phyloP scores from a whole-genome alignment of 768 basidiomycete genomes.

The Tricholoma flavovirens region DNA sequence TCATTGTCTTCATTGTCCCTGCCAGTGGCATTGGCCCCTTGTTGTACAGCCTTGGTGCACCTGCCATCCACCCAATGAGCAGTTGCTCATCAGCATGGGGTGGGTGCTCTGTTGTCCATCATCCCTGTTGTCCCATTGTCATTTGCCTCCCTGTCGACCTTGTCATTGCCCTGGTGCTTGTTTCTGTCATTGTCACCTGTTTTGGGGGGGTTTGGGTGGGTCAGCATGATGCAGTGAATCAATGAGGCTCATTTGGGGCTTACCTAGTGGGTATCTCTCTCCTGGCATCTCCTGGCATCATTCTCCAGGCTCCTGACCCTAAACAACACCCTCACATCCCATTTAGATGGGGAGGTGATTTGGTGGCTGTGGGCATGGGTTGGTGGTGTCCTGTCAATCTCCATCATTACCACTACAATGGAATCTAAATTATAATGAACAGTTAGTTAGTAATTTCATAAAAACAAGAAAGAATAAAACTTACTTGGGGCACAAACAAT shows the following conservation, averaged over 20 bases:
- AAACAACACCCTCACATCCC: background rate
- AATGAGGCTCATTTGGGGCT: background rate
- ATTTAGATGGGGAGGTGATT: background rate
- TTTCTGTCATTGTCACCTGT: background rate
- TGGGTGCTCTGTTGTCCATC: too few relatives aligned
- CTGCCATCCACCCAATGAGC: too few relatives aligned
- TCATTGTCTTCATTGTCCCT: too few relatives aligned
- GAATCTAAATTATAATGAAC: background rate
- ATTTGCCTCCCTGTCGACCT: too few relatives aligned
- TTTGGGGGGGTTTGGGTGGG: too few relatives aligned
- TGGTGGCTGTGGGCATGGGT: background rate
- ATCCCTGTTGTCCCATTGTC: too few relatives aligned
- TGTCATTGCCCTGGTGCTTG: background rate
- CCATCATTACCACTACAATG: background rate
- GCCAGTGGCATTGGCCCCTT: too few relatives aligned
- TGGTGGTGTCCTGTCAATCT: background rate
- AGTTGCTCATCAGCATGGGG: too few relatives aligned
- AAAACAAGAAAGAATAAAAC: background rate
- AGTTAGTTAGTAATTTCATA: background rate
- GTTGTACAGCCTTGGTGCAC: too few relatives aligned
- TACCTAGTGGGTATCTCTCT: background rate
- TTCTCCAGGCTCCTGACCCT: background rate
- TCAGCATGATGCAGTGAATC: too few relatives aligned
- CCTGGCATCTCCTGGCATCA: background rate
- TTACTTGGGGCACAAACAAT: background rate